Conservation (phyloP, 2,329 filamentous ascomycete species). For the Didymosphaeria variabile region DNA sequence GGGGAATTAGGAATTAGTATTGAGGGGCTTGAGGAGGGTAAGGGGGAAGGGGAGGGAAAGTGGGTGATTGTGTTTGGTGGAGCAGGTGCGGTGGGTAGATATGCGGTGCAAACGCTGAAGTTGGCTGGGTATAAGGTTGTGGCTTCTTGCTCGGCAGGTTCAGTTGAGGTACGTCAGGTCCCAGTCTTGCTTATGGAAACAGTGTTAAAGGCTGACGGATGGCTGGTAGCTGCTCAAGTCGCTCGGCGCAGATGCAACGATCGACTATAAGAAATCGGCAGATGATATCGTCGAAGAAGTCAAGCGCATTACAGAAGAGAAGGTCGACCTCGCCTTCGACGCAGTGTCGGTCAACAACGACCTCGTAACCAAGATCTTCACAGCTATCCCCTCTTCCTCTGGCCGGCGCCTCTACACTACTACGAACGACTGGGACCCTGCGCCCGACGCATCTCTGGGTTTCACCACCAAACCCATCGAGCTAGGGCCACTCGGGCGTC, state of each 20-base stretch:
- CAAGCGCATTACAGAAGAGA: slow-evolving; percentile 34
- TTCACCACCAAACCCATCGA: slow-evolving; percentile 19
- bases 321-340: slow-evolving; percentile 40
- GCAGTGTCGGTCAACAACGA: slow-evolving; percentile 41
- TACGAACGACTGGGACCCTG: slow-evolving; percentile 26
- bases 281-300: slow-evolving; percentile 37
- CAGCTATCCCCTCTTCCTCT: slow-evolving; percentile 37
- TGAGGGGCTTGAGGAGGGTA: slow-evolving; percentile 19
- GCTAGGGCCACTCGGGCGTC: slow-evolving; percentile 31
- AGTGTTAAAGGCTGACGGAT: slow-evolving; percentile 4
- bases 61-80: slow-evolving; percentile 48
- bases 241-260: slow-evolving; percentile 35
- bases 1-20: slow-evolving; percentile 22
- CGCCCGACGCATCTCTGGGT: slow-evolving; percentile 15
- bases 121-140: slow-evolving; percentile 42
- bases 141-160: slow-evolving; percentile 42
- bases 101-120: slow-evolving; percentile 42
- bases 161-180: slow-evolving; percentile 27
- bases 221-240: slow-evolving; percentile 33
- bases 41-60: slow-evolving; percentile 33
- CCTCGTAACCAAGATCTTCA: slow-evolving; percentile 27
- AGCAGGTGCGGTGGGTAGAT: slow-evolving; percentile 43
- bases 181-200: not conserved
- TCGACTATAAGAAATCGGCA: slow-evolving; percentile 44
- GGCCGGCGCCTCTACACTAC: slow-evolving; percentile 27